These are phyloP conservation scores for Suhomyces bolitotheri DNA, from an alignment of 1,139 yeast species.

Conservation along the genomic window DNA sequence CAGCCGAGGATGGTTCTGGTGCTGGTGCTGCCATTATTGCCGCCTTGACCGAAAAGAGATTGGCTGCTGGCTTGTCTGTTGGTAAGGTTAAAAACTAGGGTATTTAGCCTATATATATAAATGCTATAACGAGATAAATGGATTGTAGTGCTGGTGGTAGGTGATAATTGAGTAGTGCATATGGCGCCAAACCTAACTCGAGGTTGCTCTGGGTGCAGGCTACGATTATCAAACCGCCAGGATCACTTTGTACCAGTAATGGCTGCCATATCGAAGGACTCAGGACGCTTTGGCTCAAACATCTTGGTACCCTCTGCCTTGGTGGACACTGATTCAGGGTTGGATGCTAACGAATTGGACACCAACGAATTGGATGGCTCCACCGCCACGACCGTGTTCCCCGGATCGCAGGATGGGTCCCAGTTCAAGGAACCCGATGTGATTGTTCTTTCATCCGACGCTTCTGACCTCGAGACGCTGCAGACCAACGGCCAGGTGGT, in stretches of 20 bases:
- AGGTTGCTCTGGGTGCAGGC: too few species aligned
- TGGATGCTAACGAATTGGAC: background rate
- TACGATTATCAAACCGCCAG: too few species aligned
- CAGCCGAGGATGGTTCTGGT: constrained; percentile 98
- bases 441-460: constrained; percentile 7
- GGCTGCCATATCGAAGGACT: constrained; percentile 5
- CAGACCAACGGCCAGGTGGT: constrained; percentile 1
- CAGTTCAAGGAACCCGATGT: constrained; percentile 4
- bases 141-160: too few species aligned
- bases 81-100: constrained; percentile 43
- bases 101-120: background rate
- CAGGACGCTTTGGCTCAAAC: constrained; percentile 2
- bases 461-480: constrained; percentile 4
- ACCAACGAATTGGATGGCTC: background rate
- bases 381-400: constrained; percentile 1
- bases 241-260: too few species aligned
- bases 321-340: background rate
- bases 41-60: constrained; percentile 82
- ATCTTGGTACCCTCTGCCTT: background rate
- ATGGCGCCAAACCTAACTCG: too few species aligned
- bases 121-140: too few species aligned
- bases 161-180: too few species aligned
- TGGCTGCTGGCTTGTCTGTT: constrained; percentile 68
- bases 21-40: constrained; percentile 98
- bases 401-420: constrained; percentile 1